These are phyloP conservation scores for Batkoa obscura DNA, from an alignment of 371 early-diverging fungal species.

Conservation along the genomic window DNA sequence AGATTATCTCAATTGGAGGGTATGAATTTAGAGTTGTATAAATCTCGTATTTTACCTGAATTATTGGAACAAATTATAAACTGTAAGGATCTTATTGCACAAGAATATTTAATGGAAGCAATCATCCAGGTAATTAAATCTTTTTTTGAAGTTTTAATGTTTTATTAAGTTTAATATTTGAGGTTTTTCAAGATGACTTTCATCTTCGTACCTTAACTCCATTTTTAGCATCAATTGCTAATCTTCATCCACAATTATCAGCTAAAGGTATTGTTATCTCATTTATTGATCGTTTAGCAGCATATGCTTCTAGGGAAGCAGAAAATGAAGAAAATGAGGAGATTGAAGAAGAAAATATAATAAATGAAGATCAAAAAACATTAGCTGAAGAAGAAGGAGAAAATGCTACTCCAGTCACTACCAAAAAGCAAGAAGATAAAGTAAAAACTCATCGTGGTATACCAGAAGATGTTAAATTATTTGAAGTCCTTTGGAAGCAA, in stretches of 20 bases:
- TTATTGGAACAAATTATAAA: constrained; percentile 87
- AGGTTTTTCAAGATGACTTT: constrained; percentile 89
- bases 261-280: constrained; percentile 86
- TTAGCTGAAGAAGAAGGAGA: constrained; percentile 14
- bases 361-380: no score
- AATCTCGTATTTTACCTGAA: constrained; percentile 65
- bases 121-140: constrained; percentile 60
- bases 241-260: constrained; percentile 75
- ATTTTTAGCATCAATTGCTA: constrained; percentile 73
- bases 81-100: constrained; percentile 92
- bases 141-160: no score
- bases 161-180: not conserved
- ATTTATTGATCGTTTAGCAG: constrained; percentile 74
- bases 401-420: constrained; percentile 10
- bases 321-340: constrained; percentile 16
- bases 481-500: constrained; percentile 88
- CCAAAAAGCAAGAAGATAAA: constrained; percentile 10
- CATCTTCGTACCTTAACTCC: constrained; percentile 78
- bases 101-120: constrained; percentile 95
- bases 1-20: constrained; percentile 78
- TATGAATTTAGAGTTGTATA: constrained; percentile 62
- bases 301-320: constrained; percentile 53
- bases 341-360: constrained; percentile 10
- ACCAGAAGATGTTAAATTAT: constrained; percentile 66
- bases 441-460: constrained; percentile 31